Conservation (phyloP, 179 eudicot genomes). For the Beta corolliflora region DNA sequence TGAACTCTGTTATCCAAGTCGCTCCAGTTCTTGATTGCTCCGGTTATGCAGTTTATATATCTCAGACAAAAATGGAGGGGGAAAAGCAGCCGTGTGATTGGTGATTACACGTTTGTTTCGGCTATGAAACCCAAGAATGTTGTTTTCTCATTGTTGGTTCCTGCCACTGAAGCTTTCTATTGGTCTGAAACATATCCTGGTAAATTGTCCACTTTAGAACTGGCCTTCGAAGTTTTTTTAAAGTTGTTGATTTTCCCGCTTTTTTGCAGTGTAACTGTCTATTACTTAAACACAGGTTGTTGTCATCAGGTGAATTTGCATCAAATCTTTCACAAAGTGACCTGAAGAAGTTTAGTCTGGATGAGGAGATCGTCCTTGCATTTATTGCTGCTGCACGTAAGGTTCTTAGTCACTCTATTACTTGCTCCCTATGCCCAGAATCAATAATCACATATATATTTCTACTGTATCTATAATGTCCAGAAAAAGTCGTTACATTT, state of each 20-base stretch:
- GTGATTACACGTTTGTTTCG: constrained; percentile 61
- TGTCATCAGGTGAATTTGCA: constrained; percentile 49
- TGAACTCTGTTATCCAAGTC: constrained; percentile 62
- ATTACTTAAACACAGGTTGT: neutral
- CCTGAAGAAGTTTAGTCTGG: constrained; percentile 61
- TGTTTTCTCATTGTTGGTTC: constrained; percentile 65
- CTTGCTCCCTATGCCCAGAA: too few relatives aligned
- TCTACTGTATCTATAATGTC: neutral
- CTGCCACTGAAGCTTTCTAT: constrained; percentile 64
- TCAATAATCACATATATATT: too few relatives aligned
- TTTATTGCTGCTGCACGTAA: constrained; percentile 79
- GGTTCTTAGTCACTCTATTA: constrained; percentile 17
- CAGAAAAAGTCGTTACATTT: neutral
- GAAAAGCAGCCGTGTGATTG: constrained; percentile 44
- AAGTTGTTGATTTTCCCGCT: neutral
- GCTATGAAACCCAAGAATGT: constrained; percentile 64
- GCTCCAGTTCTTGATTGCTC: constrained; percentile 89
- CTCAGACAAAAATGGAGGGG: constrained; percentile 76
- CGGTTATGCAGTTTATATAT: constrained; percentile 75
- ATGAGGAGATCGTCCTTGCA: constrained; percentile 68
- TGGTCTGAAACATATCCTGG: constrained; percentile 82
- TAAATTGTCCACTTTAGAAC: constrained; percentile 16
- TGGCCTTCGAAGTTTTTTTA: neutral
- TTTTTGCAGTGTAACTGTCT: neutral
- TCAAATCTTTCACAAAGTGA: constrained; percentile 56